Evolutionary conservation across 805 yeast genomes (phyloP).

Genomic region (Wickerhamiella sorbophila): DNA sequence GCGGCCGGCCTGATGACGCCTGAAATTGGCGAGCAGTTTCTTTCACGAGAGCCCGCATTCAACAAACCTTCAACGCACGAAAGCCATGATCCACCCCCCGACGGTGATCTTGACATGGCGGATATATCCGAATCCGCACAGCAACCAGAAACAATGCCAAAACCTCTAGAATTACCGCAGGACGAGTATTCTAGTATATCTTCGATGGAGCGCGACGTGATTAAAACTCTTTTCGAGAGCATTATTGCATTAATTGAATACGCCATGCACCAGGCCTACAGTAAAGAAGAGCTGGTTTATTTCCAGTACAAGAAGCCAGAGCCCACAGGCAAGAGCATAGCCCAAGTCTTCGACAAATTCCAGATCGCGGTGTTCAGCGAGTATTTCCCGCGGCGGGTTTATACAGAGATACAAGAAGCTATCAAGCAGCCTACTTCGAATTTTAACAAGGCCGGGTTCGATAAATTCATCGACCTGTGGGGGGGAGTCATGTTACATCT

Average conservation of each 20-base stretch:
- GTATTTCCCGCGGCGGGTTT: background rate
- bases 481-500: background rate
- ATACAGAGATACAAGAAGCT: background rate
- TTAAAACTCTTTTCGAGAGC: slow-evolving; percentile 15
- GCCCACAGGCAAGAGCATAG: too few species aligned
- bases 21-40: background rate
- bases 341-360: background rate
- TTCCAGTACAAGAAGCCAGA: slow-evolving; percentile 28
- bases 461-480: slow-evolving; percentile 5
- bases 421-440: background rate
- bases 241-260: slow-evolving; percentile 33
- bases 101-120: slow-evolving; percentile 4
- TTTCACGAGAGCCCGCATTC: background rate
- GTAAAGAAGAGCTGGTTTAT: slow-evolving; percentile 34
- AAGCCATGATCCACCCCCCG: background rate
- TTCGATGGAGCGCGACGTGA: slow-evolving; percentile 7
- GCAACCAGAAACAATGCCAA: background rate
- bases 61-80: background rate
- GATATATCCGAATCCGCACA: slow-evolving; percentile 6
- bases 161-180: background rate
- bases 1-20: slow-evolving; percentile 22
- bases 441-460: background rate
- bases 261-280: slow-evolving; percentile 40
- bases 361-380: background rate
- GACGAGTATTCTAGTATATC: background rate